Evolutionary conservation across 768 basidiomycete genomes (phyloP).

Genomic region (Coprinellus micaceus): DNA sequence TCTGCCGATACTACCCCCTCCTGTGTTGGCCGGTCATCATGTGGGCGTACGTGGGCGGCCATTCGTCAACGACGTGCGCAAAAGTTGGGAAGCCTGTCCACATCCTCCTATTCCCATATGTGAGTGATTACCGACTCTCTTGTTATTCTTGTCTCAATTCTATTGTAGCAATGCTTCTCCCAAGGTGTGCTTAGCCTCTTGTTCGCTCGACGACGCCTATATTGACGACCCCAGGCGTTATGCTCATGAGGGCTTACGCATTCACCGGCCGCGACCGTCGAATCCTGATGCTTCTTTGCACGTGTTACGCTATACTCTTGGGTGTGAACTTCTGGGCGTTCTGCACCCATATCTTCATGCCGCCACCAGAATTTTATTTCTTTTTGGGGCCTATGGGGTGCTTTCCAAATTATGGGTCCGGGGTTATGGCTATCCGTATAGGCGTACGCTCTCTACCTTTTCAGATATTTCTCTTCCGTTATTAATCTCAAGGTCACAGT

Average conservation of each 20-base stretch:
- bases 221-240: slow-evolving; percentile 28
- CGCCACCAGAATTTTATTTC: slow-evolving; percentile 21
- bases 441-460: slow-evolving; percentile 26
- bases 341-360: slow-evolving; percentile 22
- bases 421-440: slow-evolving; percentile 29
- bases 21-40: slow-evolving; percentile 34
- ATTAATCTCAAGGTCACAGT: slow-evolving; percentile 6
- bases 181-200: slow-evolving; percentile 26
- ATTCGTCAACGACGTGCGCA: slow-evolving; percentile 29
- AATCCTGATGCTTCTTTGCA: slow-evolving; percentile 28
- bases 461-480: background rate
- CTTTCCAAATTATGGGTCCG: slow-evolving; percentile 35
- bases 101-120: slow-evolving; percentile 31
- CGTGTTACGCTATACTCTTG: slow-evolving; percentile 30
- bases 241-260: slow-evolving; percentile 42
- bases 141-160: background rate
- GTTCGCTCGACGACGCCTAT: background rate
- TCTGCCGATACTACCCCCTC: slow-evolving; percentile 42
- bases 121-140: slow-evolving; percentile 15
- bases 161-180: slow-evolving; percentile 36
- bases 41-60: slow-evolving; percentile 34
- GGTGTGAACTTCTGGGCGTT: slow-evolving; percentile 37
- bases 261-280: slow-evolving; percentile 34
- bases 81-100: slow-evolving; percentile 28
- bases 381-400: slow-evolving; percentile 31